Conservation (phyloP, 2,329 filamentous ascomycete genomes). For the Calonectria honghensis region DNA sequence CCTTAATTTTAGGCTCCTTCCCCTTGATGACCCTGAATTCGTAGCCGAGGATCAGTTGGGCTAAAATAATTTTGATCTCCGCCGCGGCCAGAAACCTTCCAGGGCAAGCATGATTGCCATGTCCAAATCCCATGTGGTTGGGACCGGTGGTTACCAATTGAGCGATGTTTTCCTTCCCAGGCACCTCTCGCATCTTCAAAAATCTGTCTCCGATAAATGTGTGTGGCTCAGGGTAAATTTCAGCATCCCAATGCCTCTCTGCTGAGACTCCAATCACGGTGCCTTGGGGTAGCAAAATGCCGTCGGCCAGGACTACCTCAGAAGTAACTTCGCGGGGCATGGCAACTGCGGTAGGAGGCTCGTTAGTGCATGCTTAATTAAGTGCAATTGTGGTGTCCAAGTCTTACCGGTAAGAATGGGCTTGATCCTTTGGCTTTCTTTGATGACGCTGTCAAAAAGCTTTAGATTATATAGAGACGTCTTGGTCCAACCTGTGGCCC, state of each 20-base stretch:
- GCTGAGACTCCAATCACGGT: constrained; percentile 7
- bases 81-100: constrained; percentile 8
- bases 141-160: constrained; percentile 12
- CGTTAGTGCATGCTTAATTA: background rate
- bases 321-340: constrained; percentile 14
- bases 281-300: background rate
- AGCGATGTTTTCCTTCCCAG: constrained; percentile 14
- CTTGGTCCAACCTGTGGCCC: background rate
- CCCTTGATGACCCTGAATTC: constrained; percentile 11
- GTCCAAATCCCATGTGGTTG: constrained; percentile 3
- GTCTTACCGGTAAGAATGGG: constrained; percentile 12
- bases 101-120: constrained; percentile 17
- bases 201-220: constrained; percentile 1
- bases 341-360: background rate
- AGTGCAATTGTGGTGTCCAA: background rate
- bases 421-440: constrained; percentile 11
- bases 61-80: constrained; percentile 10
- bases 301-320: background rate
- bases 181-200: constrained; percentile 9
- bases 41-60: background rate
- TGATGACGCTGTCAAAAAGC: constrained; percentile 17
- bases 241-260: constrained; percentile 8
- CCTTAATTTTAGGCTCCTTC: constrained; percentile 16
- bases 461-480: constrained; percentile 8
- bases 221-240: constrained; percentile 8